Evolutionary conservation across 2,329 filamentous ascomycete species (phyloP).

Genomic region (Aspergillus fructus): DNA sequence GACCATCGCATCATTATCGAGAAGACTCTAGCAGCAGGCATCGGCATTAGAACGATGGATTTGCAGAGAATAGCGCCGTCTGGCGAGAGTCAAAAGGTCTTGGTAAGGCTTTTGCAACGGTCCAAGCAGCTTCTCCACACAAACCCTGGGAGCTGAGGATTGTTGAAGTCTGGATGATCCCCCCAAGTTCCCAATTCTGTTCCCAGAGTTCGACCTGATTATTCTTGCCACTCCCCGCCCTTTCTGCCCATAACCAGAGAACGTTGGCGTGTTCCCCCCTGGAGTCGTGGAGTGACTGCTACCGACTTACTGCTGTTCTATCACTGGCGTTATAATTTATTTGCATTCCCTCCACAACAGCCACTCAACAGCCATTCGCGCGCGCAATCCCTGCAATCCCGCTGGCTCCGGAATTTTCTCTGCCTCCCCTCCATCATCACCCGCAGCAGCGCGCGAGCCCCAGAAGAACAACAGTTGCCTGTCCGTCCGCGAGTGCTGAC

Average conservation of each 20-base stretch:
- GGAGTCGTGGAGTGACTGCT: too few relatives aligned
- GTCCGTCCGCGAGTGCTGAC: slow-evolving; percentile 1
- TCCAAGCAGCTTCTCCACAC: slow-evolving; percentile 3
- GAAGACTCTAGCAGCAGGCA: too few relatives aligned
- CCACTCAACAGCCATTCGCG: neutral
- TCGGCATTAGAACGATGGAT: too few relatives aligned
- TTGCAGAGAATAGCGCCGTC: neutral
- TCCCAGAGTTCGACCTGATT: neutral
- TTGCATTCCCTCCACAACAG: neutral
- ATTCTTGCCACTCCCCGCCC: slow-evolving; percentile 12
- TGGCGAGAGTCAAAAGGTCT: neutral
- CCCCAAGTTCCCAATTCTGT: neutral
- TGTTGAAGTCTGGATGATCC: neutral
- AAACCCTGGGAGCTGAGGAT: neutral
- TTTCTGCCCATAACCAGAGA: neutral
- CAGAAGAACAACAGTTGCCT: too few relatives aligned
- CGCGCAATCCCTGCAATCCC: neutral
- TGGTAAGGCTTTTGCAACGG: neutral
- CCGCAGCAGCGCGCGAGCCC: neutral
- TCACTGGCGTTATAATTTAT: neutral
- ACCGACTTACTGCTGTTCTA: neutral
- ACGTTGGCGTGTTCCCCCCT: neutral
- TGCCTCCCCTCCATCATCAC: slow-evolving; percentile 7
- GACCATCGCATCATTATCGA: too few relatives aligned
- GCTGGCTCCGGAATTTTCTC: slow-evolving; percentile 11